A percentile compares a stretch with the other conserved stretches of the same genome.
Conservation (phyloP, 2,329 filamentous ascomycete genomes). For the Alternaria triticina region DNA sequence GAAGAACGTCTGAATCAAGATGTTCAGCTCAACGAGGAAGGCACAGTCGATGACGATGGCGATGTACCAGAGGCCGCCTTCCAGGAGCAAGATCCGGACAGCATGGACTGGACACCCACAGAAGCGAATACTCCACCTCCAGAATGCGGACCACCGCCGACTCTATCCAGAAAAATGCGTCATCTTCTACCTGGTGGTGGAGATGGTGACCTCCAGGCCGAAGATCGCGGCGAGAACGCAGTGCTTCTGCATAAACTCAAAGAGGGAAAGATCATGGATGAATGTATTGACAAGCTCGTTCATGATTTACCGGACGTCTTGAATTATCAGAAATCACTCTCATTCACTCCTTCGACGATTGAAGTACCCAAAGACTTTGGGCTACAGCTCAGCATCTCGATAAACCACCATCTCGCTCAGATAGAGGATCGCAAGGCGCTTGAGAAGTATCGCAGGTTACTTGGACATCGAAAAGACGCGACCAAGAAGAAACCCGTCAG, state of each 20-base stretch:
- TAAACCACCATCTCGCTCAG: constrained; percentile 48
- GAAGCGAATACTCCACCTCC: constrained; percentile 35
- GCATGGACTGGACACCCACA: constrained; percentile 49
- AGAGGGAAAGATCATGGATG: constrained; percentile 46
- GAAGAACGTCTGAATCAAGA: constrained; percentile 39
- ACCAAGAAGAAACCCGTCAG: constrained; percentile 40
- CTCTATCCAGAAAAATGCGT: constrained; percentile 39
- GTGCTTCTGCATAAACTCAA: constrained; percentile 44
- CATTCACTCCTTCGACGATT: constrained; percentile 48
- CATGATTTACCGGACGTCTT: constrained; percentile 44
- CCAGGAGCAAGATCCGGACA: constrained; percentile 42
- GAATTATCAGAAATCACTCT: constrained; percentile 41
- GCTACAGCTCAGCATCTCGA: constrained; percentile 46
- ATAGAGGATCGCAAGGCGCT: constrained; percentile 46
- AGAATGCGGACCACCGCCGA: constrained; percentile 39
- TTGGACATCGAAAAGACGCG: constrained; percentile 44
- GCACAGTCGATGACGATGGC: constrained; percentile 8
- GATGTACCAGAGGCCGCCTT: constrained; percentile 17
- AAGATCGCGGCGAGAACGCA: constrained; percentile 33
- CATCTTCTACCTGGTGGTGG: constrained; percentile 36
- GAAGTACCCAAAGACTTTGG: constrained; percentile 48
- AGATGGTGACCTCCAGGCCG: constrained; percentile 29
- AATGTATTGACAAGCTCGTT: constrained; percentile 47
- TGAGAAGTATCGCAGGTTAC: constrained; percentile 46
- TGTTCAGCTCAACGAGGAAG: constrained; percentile 10